Base-by-base conservation (phyloP, 345 rosid species). In the Bruguiera parviflora region DNA sequence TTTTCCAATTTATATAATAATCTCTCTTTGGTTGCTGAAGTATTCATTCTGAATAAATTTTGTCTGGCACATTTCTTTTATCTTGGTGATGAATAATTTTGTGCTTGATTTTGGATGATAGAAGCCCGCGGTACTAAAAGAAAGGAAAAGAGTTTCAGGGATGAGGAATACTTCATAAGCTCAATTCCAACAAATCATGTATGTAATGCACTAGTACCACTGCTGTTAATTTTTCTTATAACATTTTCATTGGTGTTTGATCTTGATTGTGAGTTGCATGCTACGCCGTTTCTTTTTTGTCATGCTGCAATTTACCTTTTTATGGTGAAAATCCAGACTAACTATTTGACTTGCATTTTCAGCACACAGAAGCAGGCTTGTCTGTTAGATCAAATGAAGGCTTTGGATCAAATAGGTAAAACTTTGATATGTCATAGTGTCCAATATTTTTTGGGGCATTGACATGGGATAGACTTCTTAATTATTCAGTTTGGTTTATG, bases 291-390 rank as follows among this genome's bases (percentile, higher is more conserved):
- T 67, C 52, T 59, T 68, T 29, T 3, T 2, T 11, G 33, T 6
- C 58, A 19, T 46, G 32, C n/a, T 33, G 73, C 25, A 24, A 32
- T 58, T 63, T 73, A 47, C 3, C 20, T 53, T 10, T 55, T 63
- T 22, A 47, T 9, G 39, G 59, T 43, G 33, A 71, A 64, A 49
- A 56, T 63, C 55, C 35, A 65, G 66, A 56, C 73, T 64, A 47
- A 76, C 57, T 61, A 43, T 59, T 58, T 75, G 65, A 46, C 78
- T 72, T 67, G 73, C 68, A 53, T 55, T 61, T 72, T 66, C 84
- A 95, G 99, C 92, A 86, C 73, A 74, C 84, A 21, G 99, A 95
- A 79, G 89, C 92, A 18, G 99, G 99, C 16, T 87, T 95, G 25
- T 77, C 89, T 7, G 82, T 95, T 51, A 88, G 93, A 83, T 82